Evolutionary conservation across 2,329 filamentous ascomycete genomes (phyloP), one percentile per base, ranked within the genome.

Genomic region (Mycogone perniciosa): DNA sequence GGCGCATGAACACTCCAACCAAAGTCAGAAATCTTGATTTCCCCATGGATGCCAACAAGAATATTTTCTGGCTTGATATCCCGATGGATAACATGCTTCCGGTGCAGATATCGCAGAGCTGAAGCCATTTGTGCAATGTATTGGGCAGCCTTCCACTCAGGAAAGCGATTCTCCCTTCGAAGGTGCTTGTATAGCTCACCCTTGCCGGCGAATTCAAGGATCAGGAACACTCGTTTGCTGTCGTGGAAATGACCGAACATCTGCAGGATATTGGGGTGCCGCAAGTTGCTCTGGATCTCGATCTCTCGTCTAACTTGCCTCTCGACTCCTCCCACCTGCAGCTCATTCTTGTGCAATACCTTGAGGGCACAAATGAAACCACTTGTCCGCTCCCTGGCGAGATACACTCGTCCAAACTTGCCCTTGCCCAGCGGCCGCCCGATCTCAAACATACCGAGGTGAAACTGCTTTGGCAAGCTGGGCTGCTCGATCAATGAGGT

Each of bases 1-100:
- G 93, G 93, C 5, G 93, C 93, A 69, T 99, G 93, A 4, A 97
- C 93, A 66, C 88, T 95, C 93, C 93, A 99, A 45, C 93, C 92
- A 64, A 97, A 99, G 69, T 99, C 93, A 4, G 89, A 95, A 64
- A 99, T 91, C 71, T 99, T 99, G 73, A 99, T 91, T 75, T 99
- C 93, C 58, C 91, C 93, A 65, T 97, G 92, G 54, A 97, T 90
- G 10, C 92, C 92, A 31, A 69, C 58, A 5, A 69, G 56, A 20
- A 69, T 66, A 37, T 69, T 95, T 68, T 96, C 90, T 67, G 95
- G 95, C 88, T 95, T 95, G 46, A 65, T 65, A 37, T 62, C 61
- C n/a, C 64, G 59, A 46, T 66, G 65, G 5, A 65, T 66, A 11
- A 67, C 57, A 31, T 65, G 56, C 54, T 66, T 66, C 6, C 60